Evolutionary conservation across 345 rosid genomes (phyloP).

Genomic region (Moricandia arvensis): DNA sequence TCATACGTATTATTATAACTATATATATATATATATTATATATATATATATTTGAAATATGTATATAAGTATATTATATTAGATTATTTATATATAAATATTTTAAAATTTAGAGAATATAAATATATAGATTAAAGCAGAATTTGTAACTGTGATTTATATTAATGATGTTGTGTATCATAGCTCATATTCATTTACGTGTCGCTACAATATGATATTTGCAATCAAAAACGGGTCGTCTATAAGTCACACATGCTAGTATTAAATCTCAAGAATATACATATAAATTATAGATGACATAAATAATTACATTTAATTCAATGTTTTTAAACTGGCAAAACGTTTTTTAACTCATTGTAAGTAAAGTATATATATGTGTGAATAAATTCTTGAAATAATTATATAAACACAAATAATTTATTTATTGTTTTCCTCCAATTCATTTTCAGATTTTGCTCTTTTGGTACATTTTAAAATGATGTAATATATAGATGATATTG

Average conservation of each 20-base stretch:
- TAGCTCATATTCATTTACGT: too few species aligned
- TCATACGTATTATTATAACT: too few species aligned
- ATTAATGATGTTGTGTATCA: neutral
- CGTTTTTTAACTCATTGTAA: neutral
- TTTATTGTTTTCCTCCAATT: neutral
- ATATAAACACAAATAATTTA: neutral
- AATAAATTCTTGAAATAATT: neutral
- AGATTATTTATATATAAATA: neutral
- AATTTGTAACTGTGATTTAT: neutral
- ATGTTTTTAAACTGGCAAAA: neutral
- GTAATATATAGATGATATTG: neutral
- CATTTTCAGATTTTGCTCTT: neutral
- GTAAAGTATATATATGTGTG: neutral
- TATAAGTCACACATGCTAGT: too few species aligned
- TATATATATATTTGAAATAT: too few species aligned
- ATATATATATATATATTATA: too few species aligned
- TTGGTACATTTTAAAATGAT: neutral
- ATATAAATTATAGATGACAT: neutral
- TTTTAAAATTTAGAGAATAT: too few species aligned
- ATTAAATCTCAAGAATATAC: neutral
- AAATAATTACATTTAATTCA: neutral
- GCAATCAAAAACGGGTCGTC: too few species aligned
- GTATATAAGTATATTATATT: too few species aligned
- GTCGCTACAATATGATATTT: too few species aligned
- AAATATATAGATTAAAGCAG: neutral